Base-by-base conservation (phyloP, 345 rosid species). In the Physaria fendleri region DNA sequence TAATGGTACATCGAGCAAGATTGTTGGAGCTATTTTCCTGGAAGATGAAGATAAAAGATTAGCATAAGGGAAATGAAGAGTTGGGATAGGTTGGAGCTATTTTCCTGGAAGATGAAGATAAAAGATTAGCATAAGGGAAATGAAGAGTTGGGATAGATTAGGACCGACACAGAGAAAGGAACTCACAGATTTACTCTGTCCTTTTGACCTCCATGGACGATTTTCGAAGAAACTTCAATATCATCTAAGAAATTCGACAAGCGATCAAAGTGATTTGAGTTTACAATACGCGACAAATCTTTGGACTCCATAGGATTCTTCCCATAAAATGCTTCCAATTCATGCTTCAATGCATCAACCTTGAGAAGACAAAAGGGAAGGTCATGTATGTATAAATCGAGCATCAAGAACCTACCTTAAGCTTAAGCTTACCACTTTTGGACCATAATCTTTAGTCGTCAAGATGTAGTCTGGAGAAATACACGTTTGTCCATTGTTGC, bases 401-500 rank as follows among this genome's bases (percentile, higher is more conserved):
- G 27, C 9, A 47, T 25, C 71, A 59, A 37, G 34, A 22, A 37
- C 45, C 37, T 39, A 17, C 16, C 16, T 47, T 56, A 69, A 38
- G 44, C 28, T 70, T 42, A 69, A 67, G 28, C 66, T 72, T 82
- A 93, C 99, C 92, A 93, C 22, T 71, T 85, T 79, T 32, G 78
- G 80, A 54, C 90, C 86, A 71, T 10, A 60, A 30, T 79, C 85
- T 71, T 83, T 90, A 22, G 92, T 85, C 5, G 96, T 85, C 62
- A 93, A 34, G 54, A 87, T 46, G 56, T 90, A 87, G 74, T 93
- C 99, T 18, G 99, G 81, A 61, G 99, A 81, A 57, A 93, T 8
- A 30, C 99, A 93, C 6, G 97, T 86, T 62, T 93, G 99, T 38
- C 99, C 99, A 30, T 83, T 93, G 63, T 90, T 93, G 45, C 78